Conservation (phyloP, 768 basidiomycete species). For the Leccinellum luteum region DNA sequence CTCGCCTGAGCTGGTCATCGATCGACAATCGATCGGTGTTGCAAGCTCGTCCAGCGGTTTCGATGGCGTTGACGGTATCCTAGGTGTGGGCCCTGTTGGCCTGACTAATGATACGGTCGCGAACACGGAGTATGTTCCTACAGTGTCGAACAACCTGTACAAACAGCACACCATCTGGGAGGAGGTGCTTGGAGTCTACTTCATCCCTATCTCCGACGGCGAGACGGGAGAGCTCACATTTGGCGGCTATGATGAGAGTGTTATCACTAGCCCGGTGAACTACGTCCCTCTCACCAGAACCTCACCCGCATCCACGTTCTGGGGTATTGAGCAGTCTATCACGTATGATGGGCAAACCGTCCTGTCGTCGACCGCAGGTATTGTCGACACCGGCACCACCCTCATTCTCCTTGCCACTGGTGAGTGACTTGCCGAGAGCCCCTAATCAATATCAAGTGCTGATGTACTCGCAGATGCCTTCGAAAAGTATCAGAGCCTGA, state of each 20-base stretch:
- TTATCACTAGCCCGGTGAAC: slow-evolving; percentile 3
- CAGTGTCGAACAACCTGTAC: slow-evolving; percentile 35
- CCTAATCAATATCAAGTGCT: neutral
- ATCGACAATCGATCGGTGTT: slow-evolving; percentile 35
- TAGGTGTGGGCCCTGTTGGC: slow-evolving; percentile 35
- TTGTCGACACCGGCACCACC: slow-evolving; percentile 25
- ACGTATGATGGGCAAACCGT: neutral
- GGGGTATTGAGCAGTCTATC: slow-evolving; percentile 16
- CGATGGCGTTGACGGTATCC: slow-evolving; percentile 36
- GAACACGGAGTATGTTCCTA: slow-evolving; percentile 21
- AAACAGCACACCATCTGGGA: slow-evolving; percentile 24
- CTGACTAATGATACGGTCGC: slow-evolving; percentile 28
- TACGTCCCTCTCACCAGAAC: slow-evolving; percentile 26
- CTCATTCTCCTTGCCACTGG: slow-evolving; percentile 29
- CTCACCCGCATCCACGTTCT: slow-evolving; percentile 23
- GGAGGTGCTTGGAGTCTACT: slow-evolving; percentile 33
- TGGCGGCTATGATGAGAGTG: slow-evolving; percentile 18
- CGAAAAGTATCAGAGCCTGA: slow-evolving; percentile 16
- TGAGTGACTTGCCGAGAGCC: neutral
- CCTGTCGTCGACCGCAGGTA: slow-evolving; percentile 14
- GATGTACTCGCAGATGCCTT: slow-evolving; percentile 19
- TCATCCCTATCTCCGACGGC: slow-evolving; percentile 17
- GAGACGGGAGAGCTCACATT: slow-evolving; percentile 26
- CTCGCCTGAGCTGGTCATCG: neutral
- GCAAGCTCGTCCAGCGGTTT: slow-evolving; percentile 28